Base-by-base conservation (phyloP, 169 alveolate genomes). In the Plasmodium blacklocki region DNA sequence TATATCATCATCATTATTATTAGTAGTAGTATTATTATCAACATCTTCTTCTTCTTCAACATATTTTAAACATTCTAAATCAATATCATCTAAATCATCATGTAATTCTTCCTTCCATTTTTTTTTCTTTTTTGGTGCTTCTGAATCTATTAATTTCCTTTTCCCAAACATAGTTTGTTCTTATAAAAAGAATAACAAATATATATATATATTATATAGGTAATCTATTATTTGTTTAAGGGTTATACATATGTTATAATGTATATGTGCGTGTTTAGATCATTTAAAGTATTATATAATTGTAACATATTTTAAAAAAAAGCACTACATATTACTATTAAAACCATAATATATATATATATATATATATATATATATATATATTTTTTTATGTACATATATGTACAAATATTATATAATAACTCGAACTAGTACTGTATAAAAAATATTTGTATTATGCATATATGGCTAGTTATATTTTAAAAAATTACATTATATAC, bases 51-150 rank as follows among this genome's bases (percentile, higher is more conserved):
- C 86, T 12, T 83, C 76, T 83, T 83, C 85, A 29, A 83, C 47
- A 32, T 83, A 15, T 29, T 83, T 83, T 49, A 83, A 60, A 29
- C 73, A 83, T 39, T 83, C 91, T 56, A 83, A 68, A 83, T 83
- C 91, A 39, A 83, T 83, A 19, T 83, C 91, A 56, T 83, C 83
- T 32, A 75, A 83, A 83, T 83, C 91, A 43, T 70, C 74, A 83
- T 83, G 68, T 54, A 83, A 68, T 83, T 83, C 91, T 50, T 83
- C 91, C 18, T 52, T 62, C 91, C 91, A 83, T 67, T 83, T 83
- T 83, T 68, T 83, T 83, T 54, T 83, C 64, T 83, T 83, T 83
- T 68, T 83, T 47, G 64, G 59, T 56, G 56, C 52, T 54, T 83
- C 85, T 45, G 73, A 43, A 21, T 68, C 85, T 56, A 0, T 64